Base-by-base conservation (phyloP, 805 yeast species). In the Starmerella potacharoeniae region DNA sequence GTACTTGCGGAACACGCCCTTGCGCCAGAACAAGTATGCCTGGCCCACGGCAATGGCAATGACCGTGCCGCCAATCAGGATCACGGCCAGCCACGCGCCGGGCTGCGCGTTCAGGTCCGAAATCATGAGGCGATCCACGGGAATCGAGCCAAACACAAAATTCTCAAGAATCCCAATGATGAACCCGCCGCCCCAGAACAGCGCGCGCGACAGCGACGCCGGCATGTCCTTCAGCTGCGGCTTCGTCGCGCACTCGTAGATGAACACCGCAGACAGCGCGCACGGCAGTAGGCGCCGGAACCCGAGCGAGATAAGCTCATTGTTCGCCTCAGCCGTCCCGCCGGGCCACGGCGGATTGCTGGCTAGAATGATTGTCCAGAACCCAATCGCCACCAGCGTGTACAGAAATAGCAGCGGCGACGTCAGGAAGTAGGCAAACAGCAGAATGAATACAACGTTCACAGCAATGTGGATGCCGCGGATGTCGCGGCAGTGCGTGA, bases 151-250 rank as follows among this genome's bases (percentile, higher is more conserved):
- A 70, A 91, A 88, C 0, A 95, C 87, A 62, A 86, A 76, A 68
- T 88, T 90, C 67, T 90, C 89, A 63, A 89, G 74, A 36, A 86
- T 75, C 1, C 96, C 96, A 3, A 86, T 63, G 95, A 95, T 87
- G 65, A 84, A 84, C 2, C 83, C 73, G 0, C 90, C 84, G 59
- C 84, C 85, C 93, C 95, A 90, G 33, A 79, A 66, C 0, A 80
- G 41, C 0, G 77, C 62, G 46, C 80, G 58, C 17, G 69, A 60
- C 28, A 71, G 57, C 39, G 65, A 61, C 11, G 71, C 72, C 10
- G 57, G 55, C 58, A 54, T 55, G 17, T 50, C 46, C 3, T 42
- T 31, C n/a, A 63, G 53, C 48, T 57, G 61, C 28, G 56, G 59
- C 51, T 57, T 53, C 9, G 62, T 73, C 4, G 84, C 75, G 43